phyloP scores from a whole-genome alignment of 192 early-diverging fungal species.

The Dissophora globulifera region DNA sequence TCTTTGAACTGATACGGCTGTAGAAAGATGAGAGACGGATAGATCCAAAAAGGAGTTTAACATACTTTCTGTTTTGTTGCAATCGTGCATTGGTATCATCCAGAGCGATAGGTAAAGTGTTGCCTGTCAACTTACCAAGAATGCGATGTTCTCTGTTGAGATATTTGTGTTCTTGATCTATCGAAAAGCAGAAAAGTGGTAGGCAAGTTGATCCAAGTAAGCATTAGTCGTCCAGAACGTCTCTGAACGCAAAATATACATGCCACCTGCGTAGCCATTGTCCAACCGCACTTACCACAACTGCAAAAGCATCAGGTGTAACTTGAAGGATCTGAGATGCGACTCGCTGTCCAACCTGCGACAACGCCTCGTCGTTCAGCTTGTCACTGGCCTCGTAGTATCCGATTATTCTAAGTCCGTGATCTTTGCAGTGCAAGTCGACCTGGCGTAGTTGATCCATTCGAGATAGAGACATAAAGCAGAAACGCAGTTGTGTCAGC shows the following conservation, averaged over 20 bases:
- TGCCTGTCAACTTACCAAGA: slow-evolving; percentile 17
- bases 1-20: slow-evolving; percentile 65
- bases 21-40: background rate
- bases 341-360: slow-evolving; percentile 60
- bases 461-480: too few species aligned
- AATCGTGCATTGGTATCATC: background rate
- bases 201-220: background rate
- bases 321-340: slow-evolving; percentile 60
- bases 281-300: slow-evolving; percentile 68
- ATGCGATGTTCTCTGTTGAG: slow-evolving; percentile 19
- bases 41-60: background rate
- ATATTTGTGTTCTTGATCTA: slow-evolving; percentile 51
- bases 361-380: slow-evolving; percentile 55
- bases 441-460: slow-evolving; percentile 54
- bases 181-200: too few species aligned
- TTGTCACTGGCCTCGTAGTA: slow-evolving; percentile 71
- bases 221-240: background rate
- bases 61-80: background rate
- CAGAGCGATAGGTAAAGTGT: background rate
- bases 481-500: too few species aligned
- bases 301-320: slow-evolving; percentile 59
- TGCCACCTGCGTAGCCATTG: too few species aligned
- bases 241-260: too few species aligned
- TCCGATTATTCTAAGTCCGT: slow-evolving; percentile 66
- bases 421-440: slow-evolving; percentile 63